Base-by-base conservation (phyloP, 768 basidiomycete species). In the Naematelia aurantialba region DNA sequence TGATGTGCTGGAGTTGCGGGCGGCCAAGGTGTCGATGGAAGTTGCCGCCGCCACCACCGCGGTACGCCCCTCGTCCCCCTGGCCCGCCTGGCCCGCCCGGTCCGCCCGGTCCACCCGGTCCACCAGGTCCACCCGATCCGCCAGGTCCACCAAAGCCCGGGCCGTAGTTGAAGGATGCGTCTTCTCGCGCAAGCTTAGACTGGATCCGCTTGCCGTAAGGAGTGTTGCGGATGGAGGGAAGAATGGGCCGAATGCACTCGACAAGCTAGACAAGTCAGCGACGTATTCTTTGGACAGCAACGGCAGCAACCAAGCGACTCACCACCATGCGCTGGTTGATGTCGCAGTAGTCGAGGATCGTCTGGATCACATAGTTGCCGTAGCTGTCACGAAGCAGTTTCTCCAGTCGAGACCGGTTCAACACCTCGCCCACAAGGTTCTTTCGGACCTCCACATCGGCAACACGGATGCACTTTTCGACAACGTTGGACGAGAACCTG, bases 151-250 rank as follows among this genome's bases (percentile, higher is more conserved):
- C 50, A 34, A 66, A 64, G 45, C 55, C 61, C 19, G 34, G 44
- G 21, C 53, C 51, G 30, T 60, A 66, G 52, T 64, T 64, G 62
- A 68, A 67, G 3, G 69, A 68, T 79, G 88, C 82, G 68, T 90
- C 89, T 79, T 94, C 92, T 58, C 94, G 89, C 79, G 96, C 93
- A 55, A 98, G 81, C 80, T 97, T 97, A 81, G 92, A 93, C 79
- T 97, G 94, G 72, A 99, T 99, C 45, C 96, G 87, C 81, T 99
- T 99, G 68, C 96, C 96, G 69, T 99, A 99, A 5, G 96, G 96
- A 10, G 96, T 99, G 79, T 99, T 99, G 72, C 96, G 89, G 74
- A 99, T 99, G 69, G 97, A 83, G 1, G 96, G 96, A 24, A 99
- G 83, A 61, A 98, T 91, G n/a, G 96, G 96, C 51, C 96, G 88